Evolutionary conservation across 306 rosid species (phyloP), one percentile per base, ranked within the genome.

Genomic region (Prunus mira): DNA sequence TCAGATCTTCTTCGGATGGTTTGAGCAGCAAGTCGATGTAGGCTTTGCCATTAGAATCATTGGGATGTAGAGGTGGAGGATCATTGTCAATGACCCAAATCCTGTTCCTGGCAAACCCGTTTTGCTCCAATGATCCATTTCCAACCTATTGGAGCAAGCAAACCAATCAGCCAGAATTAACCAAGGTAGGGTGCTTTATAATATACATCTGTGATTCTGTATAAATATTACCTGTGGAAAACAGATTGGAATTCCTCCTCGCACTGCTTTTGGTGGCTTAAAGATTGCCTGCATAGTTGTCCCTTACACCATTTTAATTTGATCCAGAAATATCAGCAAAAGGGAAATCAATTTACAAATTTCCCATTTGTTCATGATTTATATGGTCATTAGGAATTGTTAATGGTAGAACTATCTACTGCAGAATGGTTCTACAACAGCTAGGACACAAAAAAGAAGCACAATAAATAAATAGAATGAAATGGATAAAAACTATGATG

Each of bases 171-270:
- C 49, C 14, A 32, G 27, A 46, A 61, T 18, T 57, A 11, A 67
- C 6, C 22, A 57, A 30, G 62, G 63, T 15, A 28, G 5, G 8
- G n/a, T 50, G 17, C 7, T 38, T 56, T 22, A 50, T 19, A 18
- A 62, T 70, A 9, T 69, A 49, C 20, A 24, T 57, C 38, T 69
- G 62, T 24, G 15, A 9, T 50, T 45, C 32, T 30, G 38, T 28
- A 60, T 63, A 45, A 7, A 51, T 13, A 32, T 38, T 80, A 91
- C 97, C 92, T 95, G 97, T 22, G 99, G 97, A 55, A 95, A 95
- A 78, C 99, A 92, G 63, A 92, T 89, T 78, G 93, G 93, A 74
- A 95, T 92, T 80, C 99, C 99, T 80, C 97, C 99, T 79, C 97
- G 72, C 3, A 92, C 93, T 55, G 97, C 89, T 47, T 72, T 86